Base-by-base conservation (phyloP, 208 protist species). In the Leptomonas seymouri region DNA sequence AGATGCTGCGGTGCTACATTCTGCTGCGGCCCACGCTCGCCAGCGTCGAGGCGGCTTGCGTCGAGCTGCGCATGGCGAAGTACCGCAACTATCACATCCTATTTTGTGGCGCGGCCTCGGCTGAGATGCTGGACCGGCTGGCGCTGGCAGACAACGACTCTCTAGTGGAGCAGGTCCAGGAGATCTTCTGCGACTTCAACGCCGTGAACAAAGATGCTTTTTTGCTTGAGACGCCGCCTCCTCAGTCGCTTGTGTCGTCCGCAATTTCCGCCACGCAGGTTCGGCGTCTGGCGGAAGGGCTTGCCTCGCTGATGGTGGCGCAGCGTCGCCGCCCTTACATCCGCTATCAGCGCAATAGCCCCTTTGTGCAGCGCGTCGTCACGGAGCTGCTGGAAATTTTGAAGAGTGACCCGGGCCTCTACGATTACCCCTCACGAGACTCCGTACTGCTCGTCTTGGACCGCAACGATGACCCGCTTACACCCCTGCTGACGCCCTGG, bases 401-500 rank as follows among this genome's bases (percentile, higher is more conserved):
- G 14, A 67, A 87, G 23, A 78, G 85, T 20, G 97, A 98, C 50
- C 54, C 74, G 18, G 89, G 82, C 31, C 82, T 98, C 39, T 98
- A 96, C 81, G 67, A 96, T 76, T 97, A 97, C 82, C 81, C 90
- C 42, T 57, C 28, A 44, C 71, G 77, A 14, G 87, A 94, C 57
- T 74, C 78, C 34, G 78, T 88, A 58, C 61, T 95, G 53, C 78
- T 96, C 27, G 78, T 97, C 51, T 57, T 95, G 3, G 93, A 97
- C 65, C 89, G 93, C 54, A 84, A 36, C 66, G 88, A 89, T 66
- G 98, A 99, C 72, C 97, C 95, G 8, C 78, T 99, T 2, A 99
- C 98, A 12, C 98, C 98, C 46, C 80, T 99, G 34, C 80, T 99
- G 28, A 97, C 86, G 27, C 97, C 99, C 66, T 99, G 98, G 98